Percentiles rank a stretch among this genome's conserved stretches.
These are phyloP conservation scores for Chrysosphaeria jannelii DNA, from an alignment of 2,329 filamentous ascomycete species.

Conservation along the genomic window DNA sequence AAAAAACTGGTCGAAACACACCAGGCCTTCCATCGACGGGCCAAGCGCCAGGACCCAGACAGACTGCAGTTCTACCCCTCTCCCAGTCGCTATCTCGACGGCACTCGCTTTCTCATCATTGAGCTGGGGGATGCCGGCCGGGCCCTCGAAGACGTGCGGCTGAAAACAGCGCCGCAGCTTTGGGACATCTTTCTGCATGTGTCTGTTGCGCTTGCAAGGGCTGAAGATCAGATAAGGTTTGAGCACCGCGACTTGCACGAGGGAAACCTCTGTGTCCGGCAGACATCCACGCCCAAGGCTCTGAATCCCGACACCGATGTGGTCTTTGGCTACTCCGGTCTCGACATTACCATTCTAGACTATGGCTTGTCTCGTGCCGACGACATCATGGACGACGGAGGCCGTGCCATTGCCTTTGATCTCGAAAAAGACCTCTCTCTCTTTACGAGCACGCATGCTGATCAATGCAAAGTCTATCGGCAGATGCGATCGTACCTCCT, in stretches of 20 bases:
- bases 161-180: slow-evolving; percentile 18
- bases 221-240: slow-evolving; percentile 25
- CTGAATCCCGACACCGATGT: slow-evolving; percentile 6
- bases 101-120: slow-evolving; percentile 27
- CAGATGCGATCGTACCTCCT: slow-evolving; percentile 28
- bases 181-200: slow-evolving; percentile 34
- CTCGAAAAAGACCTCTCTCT: slow-evolving; percentile 27
- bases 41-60: slow-evolving; percentile 23
- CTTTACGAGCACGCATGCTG: slow-evolving; percentile 27
- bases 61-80: slow-evolving; percentile 30
- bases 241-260: slow-evolving; percentile 39
- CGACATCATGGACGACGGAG: slow-evolving; percentile 8
- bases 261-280: slow-evolving; percentile 28
- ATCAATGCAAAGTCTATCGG: slow-evolving; percentile 29
- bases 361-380: slow-evolving; percentile 30
- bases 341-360: slow-evolving; percentile 33
- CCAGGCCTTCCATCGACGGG: slow-evolving; percentile 21
- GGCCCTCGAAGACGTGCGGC: slow-evolving; percentile 25
- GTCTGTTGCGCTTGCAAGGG: slow-evolving; percentile 26
- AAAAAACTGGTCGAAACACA: slow-evolving; percentile 26
- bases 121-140: slow-evolving; percentile 31
- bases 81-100: slow-evolving; percentile 25
- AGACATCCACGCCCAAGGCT: slow-evolving; percentile 8
- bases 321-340: slow-evolving; percentile 25
- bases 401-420: slow-evolving; percentile 18